Conservation (phyloP, 768 basidiomycete genomes). For the Suillus subaureus region DNA sequence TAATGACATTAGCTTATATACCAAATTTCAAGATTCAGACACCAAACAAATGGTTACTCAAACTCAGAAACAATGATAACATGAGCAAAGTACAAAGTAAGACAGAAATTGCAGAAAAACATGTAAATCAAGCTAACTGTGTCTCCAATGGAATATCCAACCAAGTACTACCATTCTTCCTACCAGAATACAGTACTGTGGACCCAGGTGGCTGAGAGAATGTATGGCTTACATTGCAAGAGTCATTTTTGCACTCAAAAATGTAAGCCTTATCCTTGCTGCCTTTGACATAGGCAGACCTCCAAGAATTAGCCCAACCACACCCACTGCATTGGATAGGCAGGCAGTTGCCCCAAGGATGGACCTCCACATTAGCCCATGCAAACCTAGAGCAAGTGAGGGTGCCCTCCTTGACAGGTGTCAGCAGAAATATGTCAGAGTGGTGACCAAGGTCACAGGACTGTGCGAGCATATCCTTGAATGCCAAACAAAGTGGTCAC, state of each 20-base stretch:
- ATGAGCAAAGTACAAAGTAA: background rate
- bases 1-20: background rate
- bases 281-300: background rate
- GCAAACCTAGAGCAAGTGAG: background rate
- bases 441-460: background rate
- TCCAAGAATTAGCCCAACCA: background rate
- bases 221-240: background rate
- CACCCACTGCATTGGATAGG: slow-evolving; percentile 9
- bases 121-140: background rate
- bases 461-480: background rate
- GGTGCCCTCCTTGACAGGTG: background rate
- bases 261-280: background rate
- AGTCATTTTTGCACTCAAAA: slow-evolving; percentile 3
- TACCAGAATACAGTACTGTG: background rate
- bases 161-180: background rate
- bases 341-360: background rate
- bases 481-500: background rate
- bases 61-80: background rate
- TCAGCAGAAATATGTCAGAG: background rate
- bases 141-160: background rate
- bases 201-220: background rate
- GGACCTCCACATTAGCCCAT: background rate
- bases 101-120: background rate
- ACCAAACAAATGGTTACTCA: background rate
- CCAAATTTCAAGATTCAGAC: background rate